Evolutionary conservation across 306 rosid genomes (phyloP).

Genomic region (Dalbergia cultrata): DNA sequence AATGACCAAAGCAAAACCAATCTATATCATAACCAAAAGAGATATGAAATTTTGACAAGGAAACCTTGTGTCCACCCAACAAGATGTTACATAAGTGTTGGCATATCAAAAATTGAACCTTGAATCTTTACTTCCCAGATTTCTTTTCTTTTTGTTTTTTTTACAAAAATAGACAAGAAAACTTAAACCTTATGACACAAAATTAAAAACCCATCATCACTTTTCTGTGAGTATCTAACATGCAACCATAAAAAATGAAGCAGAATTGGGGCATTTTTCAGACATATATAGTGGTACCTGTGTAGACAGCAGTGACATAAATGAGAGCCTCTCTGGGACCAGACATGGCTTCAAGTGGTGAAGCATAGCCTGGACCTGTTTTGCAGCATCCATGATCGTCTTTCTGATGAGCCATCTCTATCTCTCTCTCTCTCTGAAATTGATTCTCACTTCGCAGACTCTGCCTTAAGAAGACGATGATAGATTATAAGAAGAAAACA

Average conservation of each 20-base stretch:
- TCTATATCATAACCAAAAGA: background rate
- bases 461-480: background rate
- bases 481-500: background rate
- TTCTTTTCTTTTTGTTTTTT: too few species aligned
- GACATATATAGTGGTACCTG: slow-evolving; percentile 54
- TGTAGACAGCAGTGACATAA: slow-evolving; percentile 79
- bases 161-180: background rate
- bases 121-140: background rate
- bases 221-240: background rate
- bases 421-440: background rate
- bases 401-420: slow-evolving; percentile 29
- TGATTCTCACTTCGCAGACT: background rate
- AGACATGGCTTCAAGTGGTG: slow-evolving; percentile 82
- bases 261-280: background rate
- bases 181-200: slow-evolving; percentile 3
- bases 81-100: background rate
- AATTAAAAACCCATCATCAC: background rate
- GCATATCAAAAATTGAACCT: background rate
- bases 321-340: slow-evolving; percentile 85
- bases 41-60: background rate
- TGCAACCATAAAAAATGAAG: background rate
- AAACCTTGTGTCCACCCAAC: background rate
- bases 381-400: slow-evolving; percentile 58
- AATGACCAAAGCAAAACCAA: background rate
- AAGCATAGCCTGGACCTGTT: slow-evolving; percentile 85